Conservation (phyloP, 1,284 basidiomycete genomes). For the Cutaneotrichosporon sp. region DNA sequence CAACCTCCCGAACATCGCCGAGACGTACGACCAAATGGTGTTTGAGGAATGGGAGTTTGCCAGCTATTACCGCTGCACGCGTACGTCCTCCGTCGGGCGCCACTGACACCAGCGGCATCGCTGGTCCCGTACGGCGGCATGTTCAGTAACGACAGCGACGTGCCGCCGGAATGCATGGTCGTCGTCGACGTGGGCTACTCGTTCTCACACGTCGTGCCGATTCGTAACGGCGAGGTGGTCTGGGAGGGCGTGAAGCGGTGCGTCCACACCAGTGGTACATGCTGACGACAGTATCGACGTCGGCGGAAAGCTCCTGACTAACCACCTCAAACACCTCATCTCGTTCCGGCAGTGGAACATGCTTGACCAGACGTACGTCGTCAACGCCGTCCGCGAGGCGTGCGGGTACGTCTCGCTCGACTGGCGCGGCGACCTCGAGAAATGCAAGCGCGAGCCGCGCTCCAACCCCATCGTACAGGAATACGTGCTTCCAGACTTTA, state of each 20-base stretch:
- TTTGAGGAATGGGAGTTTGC: constrained; percentile 95
- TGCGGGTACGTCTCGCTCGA: constrained; percentile 80
- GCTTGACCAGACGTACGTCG: constrained; percentile 86
- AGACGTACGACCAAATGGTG: constrained; percentile 85
- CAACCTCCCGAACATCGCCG: constrained; percentile 83
- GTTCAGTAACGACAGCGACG: constrained; percentile 53
- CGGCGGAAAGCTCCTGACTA: constrained; percentile 89
- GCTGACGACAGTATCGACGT: constrained; percentile 67
- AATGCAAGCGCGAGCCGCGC: constrained; percentile 33
- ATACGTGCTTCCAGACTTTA: constrained; percentile 84
- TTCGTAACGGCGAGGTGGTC: constrained; percentile 66
- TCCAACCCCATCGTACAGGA: constrained; percentile 70
- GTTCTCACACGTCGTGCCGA: constrained; percentile 85
- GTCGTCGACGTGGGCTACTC: constrained; percentile 88
- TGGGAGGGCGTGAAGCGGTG: constrained; percentile 77
- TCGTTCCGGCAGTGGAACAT: constrained; percentile 96
- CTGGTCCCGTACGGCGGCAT: constrained; percentile 66
- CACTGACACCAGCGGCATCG: constrained; percentile 59
- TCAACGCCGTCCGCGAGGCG: constrained; percentile 80
- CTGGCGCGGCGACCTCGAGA: constrained; percentile 68
- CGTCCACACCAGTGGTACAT: not conserved
- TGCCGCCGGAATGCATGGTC: constrained; percentile 67
- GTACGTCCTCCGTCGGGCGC: constrained; percentile 52
- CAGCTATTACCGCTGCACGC: constrained; percentile 71
- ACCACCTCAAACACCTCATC: constrained; percentile 86